These are phyloP conservation scores for Stemphylium lycopersici DNA, from an alignment of 2,329 filamentous ascomycete genomes.

Conservation along the genomic window DNA sequence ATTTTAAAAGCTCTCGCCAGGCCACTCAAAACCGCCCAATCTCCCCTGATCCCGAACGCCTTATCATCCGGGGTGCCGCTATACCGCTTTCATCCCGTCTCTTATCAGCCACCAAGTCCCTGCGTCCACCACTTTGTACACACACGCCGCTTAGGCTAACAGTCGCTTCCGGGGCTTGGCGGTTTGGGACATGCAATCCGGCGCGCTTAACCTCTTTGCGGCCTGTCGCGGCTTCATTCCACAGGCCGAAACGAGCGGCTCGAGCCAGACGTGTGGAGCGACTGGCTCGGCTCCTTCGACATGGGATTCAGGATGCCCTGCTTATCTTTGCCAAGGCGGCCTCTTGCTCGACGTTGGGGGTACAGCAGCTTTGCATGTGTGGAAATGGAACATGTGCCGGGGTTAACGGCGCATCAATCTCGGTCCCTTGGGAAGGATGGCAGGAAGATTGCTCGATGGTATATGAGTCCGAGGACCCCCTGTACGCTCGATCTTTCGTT, in stretches of 20 bases:
- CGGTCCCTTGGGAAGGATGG: conserved; percentile 18
- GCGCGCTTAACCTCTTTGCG: conserved; percentile 12
- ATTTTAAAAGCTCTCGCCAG: conserved; percentile 14
- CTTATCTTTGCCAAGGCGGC: conserved; percentile 45
- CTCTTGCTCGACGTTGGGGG: conserved; percentile 25
- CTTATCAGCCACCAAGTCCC: conserved; percentile 27
- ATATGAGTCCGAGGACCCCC: conserved; percentile 30
- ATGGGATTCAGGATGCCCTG: conserved; percentile 13
- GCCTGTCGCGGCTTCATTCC: conserved; percentile 8
- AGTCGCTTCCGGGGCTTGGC: conserved; percentile 15
- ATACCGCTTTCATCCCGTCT: conserved; percentile 14
- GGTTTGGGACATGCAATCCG: conserved; percentile 13
- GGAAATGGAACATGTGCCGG: conserved; percentile 20
- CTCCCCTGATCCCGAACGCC: conserved; percentile 14
- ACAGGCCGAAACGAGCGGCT: conserved; percentile 13
- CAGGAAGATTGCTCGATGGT: conserved; percentile 5
- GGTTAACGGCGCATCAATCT: conserved; percentile 9
- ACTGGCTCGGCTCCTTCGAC: conserved; percentile 16
- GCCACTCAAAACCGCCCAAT: conserved; percentile 19
- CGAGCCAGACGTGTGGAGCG: conserved; percentile 12
- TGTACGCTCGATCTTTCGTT: conserved; percentile 9
- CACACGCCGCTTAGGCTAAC: conserved; percentile 7
- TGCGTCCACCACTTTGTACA: conserved; percentile 21
- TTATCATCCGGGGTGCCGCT: conserved; percentile 26
- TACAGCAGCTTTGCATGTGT: conserved; percentile 20